phyloP scores from a whole-genome alignment of 768 basidiomycete genomes.

The Sutorius australiensis region DNA sequence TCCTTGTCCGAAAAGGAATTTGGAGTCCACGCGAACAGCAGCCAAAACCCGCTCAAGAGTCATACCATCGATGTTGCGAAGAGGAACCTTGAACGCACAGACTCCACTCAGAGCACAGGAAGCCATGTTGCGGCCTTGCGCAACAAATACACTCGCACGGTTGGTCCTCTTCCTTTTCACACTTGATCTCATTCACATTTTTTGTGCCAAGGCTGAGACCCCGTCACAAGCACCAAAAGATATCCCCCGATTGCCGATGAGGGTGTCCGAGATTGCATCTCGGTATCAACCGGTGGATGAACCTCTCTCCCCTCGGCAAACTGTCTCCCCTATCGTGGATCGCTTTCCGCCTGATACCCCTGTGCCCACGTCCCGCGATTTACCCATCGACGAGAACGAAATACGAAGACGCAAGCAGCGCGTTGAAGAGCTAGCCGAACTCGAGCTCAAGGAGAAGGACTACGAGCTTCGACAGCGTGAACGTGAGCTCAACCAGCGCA shows the following conservation, averaged over 20 bases:
- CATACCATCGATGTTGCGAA: conserved; percentile 32
- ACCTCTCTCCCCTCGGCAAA: conserved; percentile 39
- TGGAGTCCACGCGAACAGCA: conserved; percentile 24
- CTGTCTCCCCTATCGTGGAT: conserved; percentile 34
- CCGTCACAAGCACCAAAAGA: conserved; percentile 57
- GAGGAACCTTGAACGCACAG: conserved; percentile 43
- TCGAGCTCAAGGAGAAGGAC: conserved; percentile 55
- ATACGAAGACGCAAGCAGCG: conserved; percentile 37
- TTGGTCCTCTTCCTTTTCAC: conserved; percentile 32
- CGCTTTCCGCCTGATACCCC: conserved; percentile 27
- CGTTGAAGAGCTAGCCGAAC: conserved; percentile 47
- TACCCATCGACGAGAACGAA: conserved; percentile 21
- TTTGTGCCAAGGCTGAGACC: conserved; percentile 41
- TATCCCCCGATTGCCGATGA: conserved; percentile 58
- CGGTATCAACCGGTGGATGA: conserved; percentile 51
- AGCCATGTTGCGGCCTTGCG: conserved; percentile 70
- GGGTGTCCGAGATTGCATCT: conserved; percentile 60
- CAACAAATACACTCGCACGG: conserved; percentile 55
- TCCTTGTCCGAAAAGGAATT: conserved; percentile 33
- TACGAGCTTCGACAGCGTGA: conserved; percentile 50
- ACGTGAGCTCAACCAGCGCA: conserved; percentile 48
- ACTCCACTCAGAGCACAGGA: conserved; percentile 50
- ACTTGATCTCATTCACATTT: conserved; percentile 2
- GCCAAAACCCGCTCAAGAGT: conserved; percentile 20
- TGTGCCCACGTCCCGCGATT: conserved; percentile 15